phyloP scores from a whole-genome alignment of 805 yeast species.

The Kodamaea kakaduensis region DNA sequence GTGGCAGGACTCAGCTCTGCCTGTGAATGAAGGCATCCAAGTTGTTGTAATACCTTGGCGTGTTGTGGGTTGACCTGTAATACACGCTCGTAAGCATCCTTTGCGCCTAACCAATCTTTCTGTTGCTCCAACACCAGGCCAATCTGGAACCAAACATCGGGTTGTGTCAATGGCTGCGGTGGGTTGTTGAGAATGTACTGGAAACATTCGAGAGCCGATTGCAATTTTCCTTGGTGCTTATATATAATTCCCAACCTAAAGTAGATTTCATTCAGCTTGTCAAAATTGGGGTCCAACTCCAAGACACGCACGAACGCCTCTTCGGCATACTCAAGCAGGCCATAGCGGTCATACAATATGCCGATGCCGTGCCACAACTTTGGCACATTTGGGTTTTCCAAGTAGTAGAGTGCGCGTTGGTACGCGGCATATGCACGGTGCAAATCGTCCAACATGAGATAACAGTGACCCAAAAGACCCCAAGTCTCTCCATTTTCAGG shows the following conservation, averaged over 20 bases:
- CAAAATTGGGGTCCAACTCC: constrained; percentile 93
- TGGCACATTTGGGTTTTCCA: constrained; percentile 92
- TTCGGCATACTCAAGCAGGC: constrained; percentile 94
- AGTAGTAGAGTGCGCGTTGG: constrained; percentile 89
- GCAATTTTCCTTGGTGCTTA: constrained; percentile 86
- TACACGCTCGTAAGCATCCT: constrained; percentile 93
- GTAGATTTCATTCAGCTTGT: constrained; percentile 93
- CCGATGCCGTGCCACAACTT: constrained; percentile 99
- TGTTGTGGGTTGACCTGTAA: constrained; percentile 86
- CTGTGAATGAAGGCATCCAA: constrained; percentile 90
- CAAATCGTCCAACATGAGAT: constrained; percentile 91
- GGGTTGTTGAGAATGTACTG: constrained; percentile 87
- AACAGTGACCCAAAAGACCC: constrained; percentile 96
- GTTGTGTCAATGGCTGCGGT: constrained; percentile 92
- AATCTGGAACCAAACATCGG: constrained; percentile 98
- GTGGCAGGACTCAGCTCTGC: constrained; percentile 33
- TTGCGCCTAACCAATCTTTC: constrained; percentile 86
- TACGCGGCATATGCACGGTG: constrained; percentile 95
- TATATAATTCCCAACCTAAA: constrained; percentile 94
- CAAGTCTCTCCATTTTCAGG: constrained; percentile 94
- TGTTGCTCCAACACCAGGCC: constrained; percentile 94
- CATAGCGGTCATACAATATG: constrained; percentile 91
- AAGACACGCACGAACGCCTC: constrained; percentile 96
- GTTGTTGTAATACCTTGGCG: constrained; percentile 91
- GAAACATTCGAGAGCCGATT: constrained; percentile 89